phyloP scores from a whole-genome alignment of 2,329 filamentous ascomycete species.

The Shiraia bambusicola region DNA sequence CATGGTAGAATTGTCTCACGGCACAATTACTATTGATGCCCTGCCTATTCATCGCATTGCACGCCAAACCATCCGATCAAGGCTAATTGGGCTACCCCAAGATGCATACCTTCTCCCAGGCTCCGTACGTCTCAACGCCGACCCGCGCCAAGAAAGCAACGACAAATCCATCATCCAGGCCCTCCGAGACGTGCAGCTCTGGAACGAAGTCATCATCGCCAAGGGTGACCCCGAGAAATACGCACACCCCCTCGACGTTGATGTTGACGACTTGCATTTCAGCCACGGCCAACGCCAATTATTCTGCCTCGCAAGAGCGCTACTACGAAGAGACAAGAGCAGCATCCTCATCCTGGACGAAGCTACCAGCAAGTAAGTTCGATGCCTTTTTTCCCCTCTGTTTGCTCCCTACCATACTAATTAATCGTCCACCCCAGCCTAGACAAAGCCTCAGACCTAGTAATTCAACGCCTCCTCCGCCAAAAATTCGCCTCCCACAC shows the following conservation, averaged over 20 bases:
- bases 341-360: conserved; percentile 37
- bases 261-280: conserved; percentile 36
- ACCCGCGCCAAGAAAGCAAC: conserved; percentile 44
- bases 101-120: conserved; percentile 55
- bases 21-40: conserved; percentile 51
- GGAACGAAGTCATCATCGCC: conserved; percentile 39
- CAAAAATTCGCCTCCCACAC: conserved; percentile 58
- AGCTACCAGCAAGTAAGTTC: conserved; percentile 38
- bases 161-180: conserved; percentile 47
- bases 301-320: conserved; percentile 62
- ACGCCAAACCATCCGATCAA: conserved; percentile 49
- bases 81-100: conserved; percentile 53
- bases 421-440: too few species aligned
- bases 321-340: conserved; percentile 46
- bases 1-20: conserved; percentile 50
- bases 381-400: neutral
- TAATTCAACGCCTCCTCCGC: conserved; percentile 59
- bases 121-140: conserved; percentile 52
- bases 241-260: conserved; percentile 34
- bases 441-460: conserved; percentile 58
- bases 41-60: conserved; percentile 50
- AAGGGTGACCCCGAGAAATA: conserved; percentile 35
- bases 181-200: conserved; percentile 51
- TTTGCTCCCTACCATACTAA: too few species aligned
- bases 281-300: conserved; percentile 62